These are phyloP conservation scores for Boletus insuetus DNA, from an alignment of 768 basidiomycete species.

Conservation along the genomic window DNA sequence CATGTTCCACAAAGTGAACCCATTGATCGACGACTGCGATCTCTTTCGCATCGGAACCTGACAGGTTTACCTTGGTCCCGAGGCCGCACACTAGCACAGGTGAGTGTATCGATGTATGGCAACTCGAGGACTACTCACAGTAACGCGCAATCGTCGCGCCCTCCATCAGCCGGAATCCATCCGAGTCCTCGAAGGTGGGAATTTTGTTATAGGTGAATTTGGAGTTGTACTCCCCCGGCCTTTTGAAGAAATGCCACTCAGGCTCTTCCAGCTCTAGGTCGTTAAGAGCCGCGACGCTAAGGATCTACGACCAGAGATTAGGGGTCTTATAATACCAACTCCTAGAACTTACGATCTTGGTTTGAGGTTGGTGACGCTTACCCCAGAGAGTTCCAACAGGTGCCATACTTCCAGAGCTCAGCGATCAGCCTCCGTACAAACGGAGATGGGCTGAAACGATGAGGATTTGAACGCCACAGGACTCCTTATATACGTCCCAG, in stretches of 20 bases:
- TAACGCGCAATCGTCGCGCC: conserved; percentile 19
- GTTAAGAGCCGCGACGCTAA: conserved; percentile 16
- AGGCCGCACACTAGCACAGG: conserved; percentile 9
- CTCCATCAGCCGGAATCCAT: conserved; percentile 19
- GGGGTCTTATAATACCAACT: neutral
- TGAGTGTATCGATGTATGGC: neutral
- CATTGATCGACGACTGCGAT: conserved; percentile 18
- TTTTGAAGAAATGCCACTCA: conserved; percentile 5
- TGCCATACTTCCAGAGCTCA: conserved; percentile 5
- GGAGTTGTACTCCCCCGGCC: conserved; percentile 7
- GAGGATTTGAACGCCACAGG: neutral
- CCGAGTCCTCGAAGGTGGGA: conserved; percentile 15
- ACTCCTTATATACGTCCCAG: neutral
- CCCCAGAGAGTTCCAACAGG: conserved; percentile 19
- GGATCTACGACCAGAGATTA: conserved; percentile 5
- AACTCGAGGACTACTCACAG: conserved; percentile 2
- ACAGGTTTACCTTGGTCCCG: conserved; percentile 8
- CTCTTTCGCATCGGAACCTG: conserved; percentile 14
- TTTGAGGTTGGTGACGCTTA: conserved; percentile 10
- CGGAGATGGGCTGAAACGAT: neutral
- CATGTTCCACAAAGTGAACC: conserved; percentile 18
- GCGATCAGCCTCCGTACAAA: neutral
- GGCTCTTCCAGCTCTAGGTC: conserved; percentile 9
- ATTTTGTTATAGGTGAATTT: conserved; percentile 21
- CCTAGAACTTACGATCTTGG: conserved; percentile 9